Evolutionary conservation across 164 flowering plant species (phyloP), one percentile per base, ranked within the genome.

Genomic region (Aristolochia californica): DNA sequence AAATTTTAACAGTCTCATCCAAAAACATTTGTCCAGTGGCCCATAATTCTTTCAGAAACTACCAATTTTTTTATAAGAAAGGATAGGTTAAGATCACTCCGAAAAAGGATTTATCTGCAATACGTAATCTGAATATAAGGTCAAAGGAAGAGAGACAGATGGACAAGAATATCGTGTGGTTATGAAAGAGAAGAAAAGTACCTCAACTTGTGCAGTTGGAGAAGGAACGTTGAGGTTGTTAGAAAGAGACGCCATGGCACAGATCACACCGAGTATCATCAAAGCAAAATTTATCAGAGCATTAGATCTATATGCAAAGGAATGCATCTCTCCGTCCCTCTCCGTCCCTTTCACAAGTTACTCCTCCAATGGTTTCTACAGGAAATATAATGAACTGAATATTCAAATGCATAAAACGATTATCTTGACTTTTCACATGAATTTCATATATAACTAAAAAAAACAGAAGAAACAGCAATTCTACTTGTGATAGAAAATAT

Each of bases 171-270:
- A 47, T 17, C 15, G 18, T 17, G 50, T 5, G 10, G 50, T 17
- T 17, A 47, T 47, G 50, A 20, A 17, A 57, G 47, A 58, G 48
- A 55, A 50, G 49, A 28, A 38, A 25, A 4, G 15, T 11, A 85
- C 97, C 78, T 87, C 75, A 59, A 91, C 83, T 55, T 82, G 30
- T 43, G 87, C 70, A 11, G 85, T 59, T 43, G 98, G 95, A 50
- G 82, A 45, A 13, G 95, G 95, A 54, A 62, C 44, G 68, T 80
- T 81, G 74, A 91, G 63, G 64, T 74, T 85, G 65, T 91, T 91
- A 58, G 91, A 84, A 74, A 91, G 28, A 59, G 98, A 88, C 14
- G 87, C 88, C 62, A 88, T 67, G 62, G 78, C 83, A 68, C 96
- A 91, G 64, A 86, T 77, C 1, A 91, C 58, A 1, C 94, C 96